These are phyloP conservation scores for Gardenia jasminoides DNA, from an alignment of 257 asterid species.

Conservation along the genomic window DNA sequence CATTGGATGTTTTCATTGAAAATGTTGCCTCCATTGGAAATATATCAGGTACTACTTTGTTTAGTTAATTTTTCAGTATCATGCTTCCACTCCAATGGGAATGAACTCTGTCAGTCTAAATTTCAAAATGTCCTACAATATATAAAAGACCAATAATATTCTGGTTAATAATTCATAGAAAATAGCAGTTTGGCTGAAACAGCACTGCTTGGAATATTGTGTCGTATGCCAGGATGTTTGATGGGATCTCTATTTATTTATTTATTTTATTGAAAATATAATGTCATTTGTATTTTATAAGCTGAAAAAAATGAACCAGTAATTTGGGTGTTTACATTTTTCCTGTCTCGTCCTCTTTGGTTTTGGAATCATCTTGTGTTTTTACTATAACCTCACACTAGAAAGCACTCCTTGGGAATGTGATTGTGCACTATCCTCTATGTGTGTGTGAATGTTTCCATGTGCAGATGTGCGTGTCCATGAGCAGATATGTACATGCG, in stretches of 20 bases:
- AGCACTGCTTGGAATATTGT: neutral
- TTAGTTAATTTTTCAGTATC: neutral
- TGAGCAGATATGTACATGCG: neutral
- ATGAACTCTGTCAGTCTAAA: neutral
- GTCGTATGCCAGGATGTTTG: conserved; percentile 1
- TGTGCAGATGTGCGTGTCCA: neutral
- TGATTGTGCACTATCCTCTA: neutral
- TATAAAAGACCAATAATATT: neutral
- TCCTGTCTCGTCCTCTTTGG: neutral
- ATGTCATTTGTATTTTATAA: neutral
- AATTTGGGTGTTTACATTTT: neutral
- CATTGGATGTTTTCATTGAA: conserved; percentile 69
- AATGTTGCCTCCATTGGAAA: conserved; percentile 73
- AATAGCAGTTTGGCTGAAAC: neutral
- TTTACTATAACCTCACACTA: neutral
- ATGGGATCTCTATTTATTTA: neutral
- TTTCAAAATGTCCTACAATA: neutral
- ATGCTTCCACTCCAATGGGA: neutral
- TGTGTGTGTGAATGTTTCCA: neutral
- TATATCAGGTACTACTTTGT: conserved; percentile 52
- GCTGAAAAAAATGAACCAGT: neutral
- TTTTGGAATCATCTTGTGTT: too few species aligned
- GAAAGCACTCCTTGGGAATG: neutral
- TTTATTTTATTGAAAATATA: too few species aligned
- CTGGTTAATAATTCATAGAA: neutral